phyloP scores from a whole-genome alignment of 2,329 filamentous ascomycete genomes.

The Hansfordia pulvinata region DNA sequence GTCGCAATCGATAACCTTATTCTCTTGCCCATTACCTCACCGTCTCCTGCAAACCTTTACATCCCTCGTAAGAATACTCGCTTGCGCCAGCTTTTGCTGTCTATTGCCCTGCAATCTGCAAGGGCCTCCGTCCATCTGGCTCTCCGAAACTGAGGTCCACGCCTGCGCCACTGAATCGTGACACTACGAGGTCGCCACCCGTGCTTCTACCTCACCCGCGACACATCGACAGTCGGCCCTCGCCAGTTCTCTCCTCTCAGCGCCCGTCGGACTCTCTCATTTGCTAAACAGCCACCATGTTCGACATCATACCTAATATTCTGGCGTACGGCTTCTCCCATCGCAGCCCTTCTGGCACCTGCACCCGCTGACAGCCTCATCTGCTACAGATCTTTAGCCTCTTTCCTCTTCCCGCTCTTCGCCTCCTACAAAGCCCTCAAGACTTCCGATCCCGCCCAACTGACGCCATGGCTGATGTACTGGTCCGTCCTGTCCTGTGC shows the following conservation, averaged over 20 bases:
- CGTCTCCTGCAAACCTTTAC: too few species aligned
- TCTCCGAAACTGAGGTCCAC: too few species aligned
- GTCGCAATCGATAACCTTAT: too few species aligned
- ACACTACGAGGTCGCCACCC: too few species aligned
- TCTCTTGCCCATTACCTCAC: too few species aligned
- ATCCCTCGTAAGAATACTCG: too few species aligned
- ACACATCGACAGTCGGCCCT: too few species aligned
- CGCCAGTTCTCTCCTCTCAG: background rate
- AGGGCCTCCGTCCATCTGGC: too few species aligned
- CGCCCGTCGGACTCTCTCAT: background rate
- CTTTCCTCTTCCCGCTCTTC: constrained; percentile 89
- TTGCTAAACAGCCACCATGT: constrained; percentile 30
- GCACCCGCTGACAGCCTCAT: background rate
- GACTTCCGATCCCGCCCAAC: constrained; percentile 74
- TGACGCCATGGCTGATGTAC: constrained; percentile 98
- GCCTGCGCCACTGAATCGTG: too few species aligned
- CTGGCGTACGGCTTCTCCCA: constrained; percentile 39
- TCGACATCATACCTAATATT: constrained; percentile 50
- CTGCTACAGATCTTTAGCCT: constrained; percentile 57
- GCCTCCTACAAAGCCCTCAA: constrained; percentile 97
- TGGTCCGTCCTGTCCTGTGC: constrained; percentile 84
- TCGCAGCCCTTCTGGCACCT: background rate
- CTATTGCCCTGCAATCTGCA: too few species aligned
- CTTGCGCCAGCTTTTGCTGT: too few species aligned
- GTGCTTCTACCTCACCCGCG: too few species aligned